Percentiles rank a stretch among this genome's conserved stretches.
These are phyloP conservation scores for Sarocladium strictum DNA, from an alignment of 2,329 filamentous ascomycete genomes.

Conservation along the genomic window DNA sequence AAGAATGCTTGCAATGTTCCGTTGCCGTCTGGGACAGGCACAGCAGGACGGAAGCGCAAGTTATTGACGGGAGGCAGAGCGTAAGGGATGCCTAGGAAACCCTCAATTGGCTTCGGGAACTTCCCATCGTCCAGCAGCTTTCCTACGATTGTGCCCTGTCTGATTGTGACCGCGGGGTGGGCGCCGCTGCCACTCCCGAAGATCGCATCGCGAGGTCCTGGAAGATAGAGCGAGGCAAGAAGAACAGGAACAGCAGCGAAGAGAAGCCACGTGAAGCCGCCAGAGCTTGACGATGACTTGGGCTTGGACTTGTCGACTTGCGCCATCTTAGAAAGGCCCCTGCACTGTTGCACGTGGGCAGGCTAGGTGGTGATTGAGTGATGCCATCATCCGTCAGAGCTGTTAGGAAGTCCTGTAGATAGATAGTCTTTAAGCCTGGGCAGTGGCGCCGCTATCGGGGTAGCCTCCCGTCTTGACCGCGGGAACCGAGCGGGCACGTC, in stretches of 20 bases:
- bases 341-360: not conserved
- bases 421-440: no score
- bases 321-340: not conserved
- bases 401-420: no score
- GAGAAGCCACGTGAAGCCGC: constrained; percentile 2
- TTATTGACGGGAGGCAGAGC: constrained; percentile 37
- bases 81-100: constrained; percentile 43
- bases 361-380: no score
- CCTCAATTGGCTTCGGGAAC: constrained; percentile 25
- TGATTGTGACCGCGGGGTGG: constrained; percentile 18
- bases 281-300: not conserved
- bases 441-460: no score
- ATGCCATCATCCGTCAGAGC: no score
- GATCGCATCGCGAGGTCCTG: constrained; percentile 8
- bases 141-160: constrained; percentile 25
- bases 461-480: no score
- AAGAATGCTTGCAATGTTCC: constrained; percentile 19
- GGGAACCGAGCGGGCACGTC: no score
- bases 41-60: constrained; percentile 33
- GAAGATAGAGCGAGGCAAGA: constrained; percentile 14
- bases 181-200: not conserved
- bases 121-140: constrained; percentile 23
- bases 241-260: constrained; percentile 15
- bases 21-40: constrained; percentile 20
- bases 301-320: not conserved